A percentile compares a stretch with the other conserved stretches of the same genome.
Evolutionary conservation across 106 monocot species (phyloP).

Genomic region (Gastrodia elata): DNA sequence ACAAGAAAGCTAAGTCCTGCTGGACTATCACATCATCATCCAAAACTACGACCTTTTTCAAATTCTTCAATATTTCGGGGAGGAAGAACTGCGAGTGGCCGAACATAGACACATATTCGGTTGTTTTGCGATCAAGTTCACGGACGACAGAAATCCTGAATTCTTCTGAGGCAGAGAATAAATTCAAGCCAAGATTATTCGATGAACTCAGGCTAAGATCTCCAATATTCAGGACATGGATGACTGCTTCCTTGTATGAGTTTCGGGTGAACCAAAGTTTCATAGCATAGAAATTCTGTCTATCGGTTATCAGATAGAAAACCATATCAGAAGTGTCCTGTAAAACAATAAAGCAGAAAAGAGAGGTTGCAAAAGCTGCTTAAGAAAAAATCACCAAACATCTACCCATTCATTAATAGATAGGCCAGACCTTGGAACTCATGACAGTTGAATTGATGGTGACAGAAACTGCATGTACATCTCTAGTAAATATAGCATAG

Average conservation of each 20-base stretch:
- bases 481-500: conserved; percentile 48
- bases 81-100: conserved; percentile 41
- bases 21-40: conserved; percentile 62
- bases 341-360: conserved; percentile 7
- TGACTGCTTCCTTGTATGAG: conserved; percentile 30
- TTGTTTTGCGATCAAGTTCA: conserved; percentile 27
- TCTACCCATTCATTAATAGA: neutral
- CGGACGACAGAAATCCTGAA: conserved; percentile 40
- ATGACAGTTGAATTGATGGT: conserved; percentile 53
- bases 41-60: conserved; percentile 44
- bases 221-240: conserved; percentile 53
- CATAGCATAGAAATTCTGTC: conserved; percentile 63
- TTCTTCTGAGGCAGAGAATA: conserved; percentile 51
- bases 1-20: conserved; percentile 32
- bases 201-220: conserved; percentile 22
- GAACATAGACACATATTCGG: conserved; percentile 41
- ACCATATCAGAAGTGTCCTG: conserved; percentile 48
- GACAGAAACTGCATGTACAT: conserved; percentile 44
- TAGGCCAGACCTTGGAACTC: conserved; percentile 32
- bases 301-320: conserved; percentile 70
- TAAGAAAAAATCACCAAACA: neutral
- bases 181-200: neutral
- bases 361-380: neutral
- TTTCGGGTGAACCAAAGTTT: conserved; percentile 63
- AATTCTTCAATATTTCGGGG: conserved; percentile 39